Evolutionary conservation across 352 stramenopile genomes (phyloP), one percentile per base, ranked within the genome.

Genomic region (Globisporangium irregulare): DNA sequence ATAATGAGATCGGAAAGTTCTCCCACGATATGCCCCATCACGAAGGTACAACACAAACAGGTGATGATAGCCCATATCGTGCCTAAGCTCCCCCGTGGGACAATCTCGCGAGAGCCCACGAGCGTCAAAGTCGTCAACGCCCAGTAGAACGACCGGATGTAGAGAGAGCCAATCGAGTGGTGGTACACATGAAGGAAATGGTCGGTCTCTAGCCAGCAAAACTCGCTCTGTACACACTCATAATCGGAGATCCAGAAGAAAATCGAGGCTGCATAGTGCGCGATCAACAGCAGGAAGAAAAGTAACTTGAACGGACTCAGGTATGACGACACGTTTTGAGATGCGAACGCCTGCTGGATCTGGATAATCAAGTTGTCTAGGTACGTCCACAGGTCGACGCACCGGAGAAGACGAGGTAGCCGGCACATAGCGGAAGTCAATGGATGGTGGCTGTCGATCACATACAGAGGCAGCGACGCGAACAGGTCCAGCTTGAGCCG

Each of bases 1-100:
- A 92, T 70, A 25, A 94, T 93, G 6, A 94, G 69, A 10, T 91
- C 84, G 0, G 87, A 92, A 10, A 93, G 68, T 50, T 91, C 84
- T 0, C 83, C 86, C 27, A 92, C 74, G 43, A 92, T 87, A 58
- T 92, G 79, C 0, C 86, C 84, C 63, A 93, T 89, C 53, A 91
- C 78, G 25, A 91, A 93, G 3, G 84, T 90, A 60, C 82, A 91
- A 8, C 72, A 77, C 15, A 92, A 64, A n/a, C 83, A 93, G 0
- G 79, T 87, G 1, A 82, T 41, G 0, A 71, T 70, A 10, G 83
- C 83, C 85, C 85, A 93, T 0, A 91, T 24, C 0, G 85, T 91
- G 1, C 81, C 83, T 4, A 73, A 51, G 2, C 68, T 67, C 6
- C 70, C 68, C 0, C 80, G 72, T 2, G 84, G 76, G 2, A 91